Percentiles rank a stretch among this genome's conserved stretches.
These are phyloP conservation scores for Tubosaeta sp. DNA, from an alignment of 768 basidiomycete species.

Conservation along the genomic window DNA sequence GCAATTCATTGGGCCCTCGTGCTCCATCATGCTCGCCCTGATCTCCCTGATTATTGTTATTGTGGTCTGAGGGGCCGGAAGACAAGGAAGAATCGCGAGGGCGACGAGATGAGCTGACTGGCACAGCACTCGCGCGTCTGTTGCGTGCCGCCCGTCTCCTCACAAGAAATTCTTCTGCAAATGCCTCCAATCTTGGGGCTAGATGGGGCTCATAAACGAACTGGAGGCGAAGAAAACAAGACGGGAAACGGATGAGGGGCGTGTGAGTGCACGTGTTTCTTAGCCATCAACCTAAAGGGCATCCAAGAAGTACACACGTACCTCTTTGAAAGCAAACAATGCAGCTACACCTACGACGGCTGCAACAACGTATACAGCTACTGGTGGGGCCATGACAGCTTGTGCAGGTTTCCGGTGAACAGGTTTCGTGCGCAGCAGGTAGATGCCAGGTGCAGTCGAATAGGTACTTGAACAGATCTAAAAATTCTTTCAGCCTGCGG, in stretches of 20 bases:
- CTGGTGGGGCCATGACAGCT: slow-evolving; percentile 26
- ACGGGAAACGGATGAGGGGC: slow-evolving; percentile 1
- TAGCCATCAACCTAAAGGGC: neutral
- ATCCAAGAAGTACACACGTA: slow-evolving; percentile 23
- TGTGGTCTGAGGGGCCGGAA: slow-evolving; percentile 6
- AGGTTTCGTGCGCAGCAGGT: slow-evolving; percentile 13
- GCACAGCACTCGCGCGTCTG: slow-evolving; percentile 23
- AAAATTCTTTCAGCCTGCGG: slow-evolving; percentile 3
- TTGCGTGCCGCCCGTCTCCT: slow-evolving; percentile 26
- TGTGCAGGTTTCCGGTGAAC: slow-evolving; percentile 5
- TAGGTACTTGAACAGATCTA: neutral
- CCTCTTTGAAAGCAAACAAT: slow-evolving; percentile 56
- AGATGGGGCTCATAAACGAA: slow-evolving; percentile 70
- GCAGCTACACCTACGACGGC: slow-evolving; percentile 49
- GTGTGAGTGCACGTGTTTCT: slow-evolving; percentile 21
- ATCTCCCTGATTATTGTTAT: slow-evolving; percentile 4
- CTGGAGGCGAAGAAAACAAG: slow-evolving; percentile 29
- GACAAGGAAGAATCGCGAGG: slow-evolving; percentile 9
- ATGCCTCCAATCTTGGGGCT: slow-evolving; percentile 53
- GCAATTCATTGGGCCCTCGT: slow-evolving; percentile 16
- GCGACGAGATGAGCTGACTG: slow-evolving; percentile 16
- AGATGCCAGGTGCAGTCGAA: neutral
- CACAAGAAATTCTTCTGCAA: slow-evolving; percentile 33
- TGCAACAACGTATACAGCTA: slow-evolving; percentile 47
- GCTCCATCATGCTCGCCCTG: neutral